Percentiles rank a stretch among this genome's conserved stretches.
phyloP scores from a whole-genome alignment of 176 grass and related monocot species.

The Cymbopogon citratus region DNA sequence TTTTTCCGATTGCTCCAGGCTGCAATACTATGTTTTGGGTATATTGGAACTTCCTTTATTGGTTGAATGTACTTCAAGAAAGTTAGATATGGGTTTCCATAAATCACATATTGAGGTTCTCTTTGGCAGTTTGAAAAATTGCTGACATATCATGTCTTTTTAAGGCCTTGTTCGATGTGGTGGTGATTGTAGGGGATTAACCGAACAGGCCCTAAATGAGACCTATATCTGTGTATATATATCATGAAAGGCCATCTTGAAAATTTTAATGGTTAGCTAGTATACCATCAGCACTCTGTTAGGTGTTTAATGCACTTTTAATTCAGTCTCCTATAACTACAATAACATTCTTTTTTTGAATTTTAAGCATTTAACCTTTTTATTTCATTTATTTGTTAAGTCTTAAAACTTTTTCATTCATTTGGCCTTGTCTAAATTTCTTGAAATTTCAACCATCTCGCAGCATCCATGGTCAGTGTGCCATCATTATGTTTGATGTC shows the following conservation, averaged over 20 bases:
- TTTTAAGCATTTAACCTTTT: not conserved
- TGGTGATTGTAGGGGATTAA: not conserved
- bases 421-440: not conserved
- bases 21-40: not conserved
- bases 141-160: not conserved
- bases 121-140: not conserved
- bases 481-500: slow-evolving; percentile 77
- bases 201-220: not conserved
- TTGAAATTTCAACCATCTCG: not conserved
- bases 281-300: not conserved
- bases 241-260: not conserved
- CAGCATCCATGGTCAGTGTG: slow-evolving; percentile 72
- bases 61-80: not conserved
- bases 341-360: too few relatives aligned
- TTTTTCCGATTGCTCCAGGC: not conserved
- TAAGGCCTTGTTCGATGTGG: not conserved
- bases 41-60: not conserved
- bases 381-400: not conserved
- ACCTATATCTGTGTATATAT: not conserved
- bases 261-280: not conserved
- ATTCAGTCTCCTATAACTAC: not conserved
- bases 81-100: not conserved
- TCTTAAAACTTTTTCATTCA: not conserved
- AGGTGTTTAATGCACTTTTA: not conserved
- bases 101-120: not conserved